Conservation (phyloP, 1,284 basidiomycete species). For the Malassezia slooffiae region DNA sequence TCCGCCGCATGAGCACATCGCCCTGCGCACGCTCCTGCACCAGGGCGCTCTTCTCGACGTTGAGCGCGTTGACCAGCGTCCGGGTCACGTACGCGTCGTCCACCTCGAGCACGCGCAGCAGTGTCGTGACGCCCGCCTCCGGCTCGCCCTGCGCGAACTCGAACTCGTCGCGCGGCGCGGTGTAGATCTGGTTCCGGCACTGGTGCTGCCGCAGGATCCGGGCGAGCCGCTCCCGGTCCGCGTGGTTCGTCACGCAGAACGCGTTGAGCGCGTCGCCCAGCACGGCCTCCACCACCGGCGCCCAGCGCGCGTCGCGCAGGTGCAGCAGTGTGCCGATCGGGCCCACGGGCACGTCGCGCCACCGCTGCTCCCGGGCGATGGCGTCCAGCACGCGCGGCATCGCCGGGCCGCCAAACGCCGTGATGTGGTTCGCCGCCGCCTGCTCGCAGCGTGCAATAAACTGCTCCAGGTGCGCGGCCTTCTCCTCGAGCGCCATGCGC, state of each 20-base stretch:
- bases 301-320: constrained; percentile 64
- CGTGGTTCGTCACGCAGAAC: constrained; percentile 65
- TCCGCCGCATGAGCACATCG: constrained; percentile 38
- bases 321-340: constrained; percentile 82
- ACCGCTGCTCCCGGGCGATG: constrained; percentile 53
- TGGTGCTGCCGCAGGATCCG: constrained; percentile 51
- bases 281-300: constrained; percentile 57
- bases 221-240: constrained; percentile 59
- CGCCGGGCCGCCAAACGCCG: constrained; percentile 30
- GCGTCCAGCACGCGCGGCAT: constrained; percentile 27
- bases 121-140: constrained; percentile 56
- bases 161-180: constrained; percentile 50
- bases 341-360: constrained; percentile 31
- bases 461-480: constrained; percentile 12
- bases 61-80: constrained; percentile 63
- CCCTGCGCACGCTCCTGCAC: constrained; percentile 47
- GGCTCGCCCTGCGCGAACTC: constrained; percentile 52
- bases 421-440: constrained; percentile 21
- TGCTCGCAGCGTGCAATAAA: constrained; percentile 10
- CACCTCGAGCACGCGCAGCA: constrained; percentile 76
- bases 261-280: constrained; percentile 58
- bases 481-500: constrained; percentile 17
- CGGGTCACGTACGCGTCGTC: constrained; percentile 65
- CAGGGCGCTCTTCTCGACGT: constrained; percentile 65
- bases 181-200: constrained; percentile 26